Evolutionary conservation across 345 rosid species (phyloP).

Genomic region (Dipteronia sinensis): DNA sequence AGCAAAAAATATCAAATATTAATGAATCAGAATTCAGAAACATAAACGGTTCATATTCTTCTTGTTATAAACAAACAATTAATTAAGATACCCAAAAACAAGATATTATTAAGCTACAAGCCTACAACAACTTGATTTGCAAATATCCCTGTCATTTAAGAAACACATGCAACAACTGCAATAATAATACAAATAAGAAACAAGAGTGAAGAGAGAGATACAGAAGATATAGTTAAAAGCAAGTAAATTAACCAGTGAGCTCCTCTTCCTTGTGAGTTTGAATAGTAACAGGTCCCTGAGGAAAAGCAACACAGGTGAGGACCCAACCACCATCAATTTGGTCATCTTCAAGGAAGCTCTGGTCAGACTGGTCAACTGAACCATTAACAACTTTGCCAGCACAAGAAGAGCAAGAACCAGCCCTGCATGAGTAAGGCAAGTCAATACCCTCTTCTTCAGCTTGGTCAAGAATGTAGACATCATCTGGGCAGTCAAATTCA

Average conservation of each 20-base stretch:
- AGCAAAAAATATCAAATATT: neutral
- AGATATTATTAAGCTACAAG: neutral
- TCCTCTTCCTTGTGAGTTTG: constrained; percentile 97
- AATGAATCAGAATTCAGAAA: neutral
- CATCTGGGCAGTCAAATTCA: constrained; percentile 58
- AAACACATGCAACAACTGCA: neutral
- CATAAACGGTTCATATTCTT: neutral
- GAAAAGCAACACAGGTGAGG: constrained; percentile 82
- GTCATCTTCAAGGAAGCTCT: constrained; percentile 80
- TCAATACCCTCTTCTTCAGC: constrained; percentile 80
- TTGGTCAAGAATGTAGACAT: constrained; percentile 61
- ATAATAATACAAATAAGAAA: constrained; percentile 4
- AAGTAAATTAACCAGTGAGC: constrained; percentile 25
- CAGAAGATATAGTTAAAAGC: too few species aligned
- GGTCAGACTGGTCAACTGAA: constrained; percentile 74
- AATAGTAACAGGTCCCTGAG: constrained; percentile 53
- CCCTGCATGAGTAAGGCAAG: constrained; percentile 94
- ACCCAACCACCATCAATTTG: constrained; percentile 68
- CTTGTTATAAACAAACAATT: too few species aligned
- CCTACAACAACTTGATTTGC: constrained; percentile 3
- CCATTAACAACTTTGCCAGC: constrained; percentile 65
- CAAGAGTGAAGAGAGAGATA: too few species aligned
- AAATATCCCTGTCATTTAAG: neutral
- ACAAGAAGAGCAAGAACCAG: constrained; percentile 91
- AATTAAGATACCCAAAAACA: too few species aligned